Evolutionary conservation across 2,329 filamentous ascomycete genomes (phyloP), one percentile per base, ranked within the genome.

Genomic region (Thelonectria olida): DNA sequence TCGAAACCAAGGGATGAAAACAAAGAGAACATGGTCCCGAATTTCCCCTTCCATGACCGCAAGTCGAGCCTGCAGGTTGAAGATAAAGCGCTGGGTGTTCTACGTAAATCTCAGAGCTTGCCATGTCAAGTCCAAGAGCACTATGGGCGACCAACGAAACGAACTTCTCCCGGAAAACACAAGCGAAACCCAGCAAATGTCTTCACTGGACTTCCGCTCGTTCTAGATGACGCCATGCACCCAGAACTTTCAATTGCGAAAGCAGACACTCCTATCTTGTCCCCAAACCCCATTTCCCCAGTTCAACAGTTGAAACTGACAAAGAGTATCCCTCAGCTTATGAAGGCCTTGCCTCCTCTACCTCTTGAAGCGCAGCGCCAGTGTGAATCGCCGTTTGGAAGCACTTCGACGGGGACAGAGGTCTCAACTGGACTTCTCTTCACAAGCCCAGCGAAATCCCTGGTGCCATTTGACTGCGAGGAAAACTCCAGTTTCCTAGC

Each of bases 321-420:
- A 58, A 82, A 81, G 63, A 84, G 81, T 63, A 81, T 83, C 52
- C 81, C 83, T 7, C 79, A 79, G 39, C 72, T 85, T 13, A 85
- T 85, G 82, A 85, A 86, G 67, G 79, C 80, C 20, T 66, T 85
- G 41, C 84, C 84, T 13, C 75, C 80, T 13, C 65, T 85, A 7
- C 82, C 83, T 4, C 71, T 70, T 5, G 73, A 75, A 31, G 59
- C 59, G 10, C 44, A 57, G 10, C 7, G 45, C 15, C 44, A 31
- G 7, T 34, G 12, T 7, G 60, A 64, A 56, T 42, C 36, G 42
- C 48, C 15, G 17, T 36, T 19, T 41, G 47, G 20, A 28, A 38
- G 45, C 22, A 31, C 59, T 1, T 57, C 53, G 10, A 55, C 42
- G 5, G 57, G 65, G 25, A 20, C 34, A 4, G 55, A 64, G 38